Evolutionary conservation across 345 rosid genomes (phyloP).

Genomic region (Brassica cretica): DNA sequence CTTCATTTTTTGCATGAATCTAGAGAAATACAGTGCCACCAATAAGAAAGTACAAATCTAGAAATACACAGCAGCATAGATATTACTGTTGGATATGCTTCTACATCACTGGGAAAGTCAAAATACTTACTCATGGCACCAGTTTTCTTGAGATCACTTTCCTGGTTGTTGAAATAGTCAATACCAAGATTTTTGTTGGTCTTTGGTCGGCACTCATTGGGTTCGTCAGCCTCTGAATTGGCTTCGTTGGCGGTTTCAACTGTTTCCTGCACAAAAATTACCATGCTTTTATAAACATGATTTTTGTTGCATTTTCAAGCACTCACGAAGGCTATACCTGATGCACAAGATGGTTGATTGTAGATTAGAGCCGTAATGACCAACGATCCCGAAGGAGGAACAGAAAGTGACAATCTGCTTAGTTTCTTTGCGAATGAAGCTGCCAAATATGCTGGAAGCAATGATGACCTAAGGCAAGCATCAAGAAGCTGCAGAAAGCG

Average conservation of each 20-base stretch:
- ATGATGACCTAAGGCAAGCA: conserved; percentile 85
- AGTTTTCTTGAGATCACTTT: conserved; percentile 65
- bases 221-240: conserved; percentile 42
- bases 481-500: conserved; percentile 78
- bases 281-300: neutral
- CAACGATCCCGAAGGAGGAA: conserved; percentile 89
- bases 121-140: conserved; percentile 71
- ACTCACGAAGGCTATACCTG: conserved; percentile 45
- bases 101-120: neutral
- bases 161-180: conserved; percentile 66
- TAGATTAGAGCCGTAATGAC: conserved; percentile 78
- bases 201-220: conserved; percentile 36
- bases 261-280: conserved; percentile 51
- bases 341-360: conserved; percentile 91
- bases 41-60: neutral
- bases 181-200: conserved; percentile 49
- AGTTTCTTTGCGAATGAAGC: conserved; percentile 91
- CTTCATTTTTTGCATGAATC: neutral
- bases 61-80: neutral
- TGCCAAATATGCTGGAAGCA: conserved; percentile 96
- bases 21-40: neutral
- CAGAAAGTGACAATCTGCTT: conserved; percentile 73
- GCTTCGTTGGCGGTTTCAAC: conserved; percentile 33
- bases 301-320: neutral
- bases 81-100: neutral